Percentiles rank a stretch among this genome's conserved stretches.
These are phyloP conservation scores for Tolypocladium inflatum DNA, from an alignment of 2,329 filamentous ascomycete genomes.

Conservation along the genomic window DNA sequence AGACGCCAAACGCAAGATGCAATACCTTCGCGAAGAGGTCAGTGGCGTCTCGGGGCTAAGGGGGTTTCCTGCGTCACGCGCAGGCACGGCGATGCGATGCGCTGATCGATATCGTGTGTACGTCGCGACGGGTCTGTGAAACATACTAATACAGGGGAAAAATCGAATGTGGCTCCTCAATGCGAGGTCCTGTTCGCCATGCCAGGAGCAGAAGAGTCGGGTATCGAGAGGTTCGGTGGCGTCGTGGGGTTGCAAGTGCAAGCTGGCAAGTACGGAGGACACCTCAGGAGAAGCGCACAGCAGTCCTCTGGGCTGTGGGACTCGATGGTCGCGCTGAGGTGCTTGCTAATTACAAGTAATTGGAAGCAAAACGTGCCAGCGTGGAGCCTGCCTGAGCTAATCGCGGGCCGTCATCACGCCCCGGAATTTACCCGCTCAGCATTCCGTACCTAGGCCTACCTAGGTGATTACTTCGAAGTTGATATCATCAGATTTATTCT, in stretches of 20 bases:
- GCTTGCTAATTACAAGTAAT: background rate
- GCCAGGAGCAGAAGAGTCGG: constrained; percentile 2
- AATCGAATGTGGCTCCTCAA: constrained; percentile 6
- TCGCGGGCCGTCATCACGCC: background rate
- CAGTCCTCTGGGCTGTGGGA: background rate
- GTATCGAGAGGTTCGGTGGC: background rate
- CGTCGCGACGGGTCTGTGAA: background rate
- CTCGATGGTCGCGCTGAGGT: background rate
- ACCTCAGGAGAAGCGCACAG: background rate
- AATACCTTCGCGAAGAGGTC: background rate
- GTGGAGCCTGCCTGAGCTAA: background rate
- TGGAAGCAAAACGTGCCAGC: background rate
- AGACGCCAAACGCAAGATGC: constrained; percentile 3
- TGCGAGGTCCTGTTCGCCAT: constrained; percentile 10
- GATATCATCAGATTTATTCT: too few relatives aligned
- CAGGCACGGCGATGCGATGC: background rate
- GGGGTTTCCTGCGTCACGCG: background rate
- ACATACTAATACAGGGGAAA: constrained; percentile 9
- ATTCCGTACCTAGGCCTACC: too few relatives aligned
- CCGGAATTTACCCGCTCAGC: background rate
- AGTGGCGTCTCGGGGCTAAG: background rate
- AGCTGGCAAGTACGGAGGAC: constrained; percentile 15
- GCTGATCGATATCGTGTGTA: background rate
- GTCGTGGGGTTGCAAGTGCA: constrained; percentile 12
- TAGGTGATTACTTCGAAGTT: too few relatives aligned